These are phyloP conservation scores for Conoideocrella luteorostrata DNA, from an alignment of 2,329 filamentous ascomycete species.

Conservation along the genomic window DNA sequence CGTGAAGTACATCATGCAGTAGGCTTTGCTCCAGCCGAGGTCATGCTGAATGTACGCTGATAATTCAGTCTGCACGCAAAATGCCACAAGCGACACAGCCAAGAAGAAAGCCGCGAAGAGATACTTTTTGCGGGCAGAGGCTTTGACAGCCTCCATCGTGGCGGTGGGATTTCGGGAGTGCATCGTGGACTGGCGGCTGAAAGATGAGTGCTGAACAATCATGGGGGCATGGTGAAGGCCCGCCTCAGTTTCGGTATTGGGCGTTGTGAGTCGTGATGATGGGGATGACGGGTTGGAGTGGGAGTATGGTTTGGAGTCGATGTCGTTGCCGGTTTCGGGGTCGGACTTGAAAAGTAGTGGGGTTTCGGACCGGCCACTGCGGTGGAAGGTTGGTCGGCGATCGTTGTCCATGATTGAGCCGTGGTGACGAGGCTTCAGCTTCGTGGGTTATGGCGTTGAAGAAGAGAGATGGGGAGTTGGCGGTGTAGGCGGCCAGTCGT, in stretches of 20 bases:
- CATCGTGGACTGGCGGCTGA: conserved; percentile 55
- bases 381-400: conserved; percentile 10
- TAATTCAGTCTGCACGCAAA: conserved; percentile 92
- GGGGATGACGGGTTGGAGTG: conserved; percentile 17
- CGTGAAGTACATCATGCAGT: conserved; percentile 98
- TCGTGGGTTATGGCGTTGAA: not conserved
- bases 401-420: conserved; percentile 7
- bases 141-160: conserved; percentile 22
- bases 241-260: conserved; percentile 15
- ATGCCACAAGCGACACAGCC: conserved; percentile 73
- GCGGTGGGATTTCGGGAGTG: conserved; percentile 68
- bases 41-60: conserved; percentile 92
- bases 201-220: conserved; percentile 14
- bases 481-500: not conserved
- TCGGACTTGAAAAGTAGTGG: conserved; percentile 16
- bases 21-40: conserved; percentile 94
- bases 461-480: not conserved
- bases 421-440: not conserved
- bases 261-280: conserved; percentile 20
- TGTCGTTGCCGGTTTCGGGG: conserved; percentile 12
- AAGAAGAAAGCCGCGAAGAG: conserved; percentile 82
- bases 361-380: conserved; percentile 12
- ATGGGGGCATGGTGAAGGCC: conserved; percentile 6
- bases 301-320: conserved; percentile 18
- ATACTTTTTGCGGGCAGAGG: conserved; percentile 68